Evolutionary conservation across 148 eudicot genomes (phyloP).

Genomic region (Polygonum maritimum): DNA sequence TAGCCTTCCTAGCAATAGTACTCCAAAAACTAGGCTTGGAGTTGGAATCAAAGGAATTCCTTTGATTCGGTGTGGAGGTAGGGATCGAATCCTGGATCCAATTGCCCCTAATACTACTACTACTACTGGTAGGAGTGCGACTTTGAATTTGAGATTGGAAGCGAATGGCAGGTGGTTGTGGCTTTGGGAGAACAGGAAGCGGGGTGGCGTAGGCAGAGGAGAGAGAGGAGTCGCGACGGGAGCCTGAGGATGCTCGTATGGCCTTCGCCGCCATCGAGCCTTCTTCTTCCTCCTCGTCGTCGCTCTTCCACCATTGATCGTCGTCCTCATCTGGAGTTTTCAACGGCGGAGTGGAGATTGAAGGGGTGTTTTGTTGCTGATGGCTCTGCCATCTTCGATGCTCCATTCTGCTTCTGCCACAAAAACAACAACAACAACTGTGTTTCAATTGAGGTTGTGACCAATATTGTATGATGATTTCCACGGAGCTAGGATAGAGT

Average conservation of each 20-base stretch:
- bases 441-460: not conserved
- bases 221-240: constrained; percentile 7
- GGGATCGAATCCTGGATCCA: constrained; percentile 9
- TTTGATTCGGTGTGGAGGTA: not conserved
- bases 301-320: constrained; percentile 10
- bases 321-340: not conserved
- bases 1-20: constrained; percentile 11
- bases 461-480: not conserved
- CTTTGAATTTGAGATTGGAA: constrained; percentile 5
- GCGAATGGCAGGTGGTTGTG: constrained; percentile 3
- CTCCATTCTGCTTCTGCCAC: not conserved
- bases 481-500: not conserved
- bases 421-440: not conserved
- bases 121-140: not conserved
- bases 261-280: constrained; percentile 10
- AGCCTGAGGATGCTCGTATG: constrained; percentile 10
- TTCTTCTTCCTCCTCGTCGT: constrained; percentile 7
- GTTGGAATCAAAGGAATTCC: constrained; percentile 3
- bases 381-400: not conserved
- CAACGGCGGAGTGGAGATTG: not conserved
- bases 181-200: constrained; percentile 8
- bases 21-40: constrained; percentile 10
- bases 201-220: constrained; percentile 11
- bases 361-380: not conserved
- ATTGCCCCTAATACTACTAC: not conserved